Evolutionary conservation across 495 filamentous ascomycete genomes (phyloP).

Genomic region (Aspergillus steynii): DNA sequence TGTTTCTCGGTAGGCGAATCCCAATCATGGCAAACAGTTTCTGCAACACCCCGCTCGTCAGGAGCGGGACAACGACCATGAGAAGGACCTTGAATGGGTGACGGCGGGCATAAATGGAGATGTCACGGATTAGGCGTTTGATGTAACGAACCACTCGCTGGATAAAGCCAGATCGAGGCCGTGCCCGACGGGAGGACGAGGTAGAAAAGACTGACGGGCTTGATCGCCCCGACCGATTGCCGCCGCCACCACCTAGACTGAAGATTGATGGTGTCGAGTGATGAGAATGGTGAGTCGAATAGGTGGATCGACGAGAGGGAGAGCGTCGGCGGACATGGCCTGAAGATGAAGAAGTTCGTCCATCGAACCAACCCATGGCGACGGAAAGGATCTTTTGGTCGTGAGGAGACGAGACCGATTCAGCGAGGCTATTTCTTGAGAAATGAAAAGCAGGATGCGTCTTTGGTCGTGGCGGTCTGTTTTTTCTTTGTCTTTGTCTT

Average conservation of each 20-base stretch:
- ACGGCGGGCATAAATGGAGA: constrained; percentile 71
- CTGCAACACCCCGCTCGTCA: constrained; percentile 76
- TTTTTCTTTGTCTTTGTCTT: background rate
- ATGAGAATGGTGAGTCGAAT: constrained; percentile 39
- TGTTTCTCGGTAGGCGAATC: constrained; percentile 62
- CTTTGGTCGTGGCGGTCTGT: constrained; percentile 1
- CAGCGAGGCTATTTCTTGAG: background rate
- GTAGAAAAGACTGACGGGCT: constrained; percentile 60
- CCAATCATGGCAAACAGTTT: constrained; percentile 74
- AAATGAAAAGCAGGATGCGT: constrained; percentile 1
- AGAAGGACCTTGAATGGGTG: constrained; percentile 84
- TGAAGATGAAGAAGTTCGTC: constrained; percentile 33
- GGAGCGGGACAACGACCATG: constrained; percentile 78
- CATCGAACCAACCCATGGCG: constrained; percentile 55
- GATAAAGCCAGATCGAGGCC: constrained; percentile 73
- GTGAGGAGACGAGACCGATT: background rate
- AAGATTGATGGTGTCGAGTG: constrained; percentile 55
- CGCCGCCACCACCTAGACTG: constrained; percentile 39
- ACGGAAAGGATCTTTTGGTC: background rate
- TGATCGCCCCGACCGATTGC: constrained; percentile 32
- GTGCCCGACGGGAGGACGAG: constrained; percentile 59
- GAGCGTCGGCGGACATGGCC: constrained; percentile 36
- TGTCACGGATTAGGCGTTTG: constrained; percentile 69
- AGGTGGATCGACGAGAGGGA: constrained; percentile 37
- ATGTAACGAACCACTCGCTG: constrained; percentile 67